phyloP scores from a whole-genome alignment of 2,329 filamentous ascomycete species.

The Trichoderma koningiopsis region DNA sequence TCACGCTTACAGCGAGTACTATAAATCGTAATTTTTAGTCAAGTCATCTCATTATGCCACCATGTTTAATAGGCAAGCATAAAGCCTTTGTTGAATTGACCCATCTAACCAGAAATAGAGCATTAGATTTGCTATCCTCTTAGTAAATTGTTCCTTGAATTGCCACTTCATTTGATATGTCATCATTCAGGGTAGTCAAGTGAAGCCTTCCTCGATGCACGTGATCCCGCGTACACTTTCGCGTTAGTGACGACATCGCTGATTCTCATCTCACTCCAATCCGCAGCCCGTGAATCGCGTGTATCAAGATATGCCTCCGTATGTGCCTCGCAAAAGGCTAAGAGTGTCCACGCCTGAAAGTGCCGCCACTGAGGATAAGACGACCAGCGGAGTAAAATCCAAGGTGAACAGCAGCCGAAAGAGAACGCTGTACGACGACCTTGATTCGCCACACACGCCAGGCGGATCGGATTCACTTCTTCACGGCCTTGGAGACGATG shows the following conservation, averaged over 20 bases:
- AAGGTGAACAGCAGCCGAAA: constrained; percentile 45
- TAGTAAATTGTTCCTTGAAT: background rate
- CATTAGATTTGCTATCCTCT: background rate
- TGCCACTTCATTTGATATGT: background rate
- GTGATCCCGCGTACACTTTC: constrained; percentile 36
- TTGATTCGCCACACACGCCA: constrained; percentile 54
- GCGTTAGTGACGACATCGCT: constrained; percentile 35
- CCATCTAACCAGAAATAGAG: background rate
- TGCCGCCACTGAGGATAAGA: constrained; percentile 35
- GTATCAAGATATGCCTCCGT: constrained; percentile 62
- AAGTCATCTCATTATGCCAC: background rate
- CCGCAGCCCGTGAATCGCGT: background rate
- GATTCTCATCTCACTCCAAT: background rate
- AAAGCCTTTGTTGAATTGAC: background rate
- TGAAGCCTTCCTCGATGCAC: constrained; percentile 27
- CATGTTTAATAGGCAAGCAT: background rate
- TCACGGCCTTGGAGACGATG: constrained; percentile 47
- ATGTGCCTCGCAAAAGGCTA: constrained; percentile 67
- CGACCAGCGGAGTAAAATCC: constrained; percentile 29
- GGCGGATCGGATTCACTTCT: constrained; percentile 48
- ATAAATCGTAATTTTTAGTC: background rate
- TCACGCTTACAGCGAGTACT: background rate
- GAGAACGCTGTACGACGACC: constrained; percentile 61
- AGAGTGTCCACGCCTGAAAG: constrained; percentile 48
- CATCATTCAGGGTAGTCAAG: background rate